Percentiles rank a stretch among this genome's conserved stretches.
Conservation (phyloP, 352 stramenopile genomes). For the Thraustotheca clavata region DNA sequence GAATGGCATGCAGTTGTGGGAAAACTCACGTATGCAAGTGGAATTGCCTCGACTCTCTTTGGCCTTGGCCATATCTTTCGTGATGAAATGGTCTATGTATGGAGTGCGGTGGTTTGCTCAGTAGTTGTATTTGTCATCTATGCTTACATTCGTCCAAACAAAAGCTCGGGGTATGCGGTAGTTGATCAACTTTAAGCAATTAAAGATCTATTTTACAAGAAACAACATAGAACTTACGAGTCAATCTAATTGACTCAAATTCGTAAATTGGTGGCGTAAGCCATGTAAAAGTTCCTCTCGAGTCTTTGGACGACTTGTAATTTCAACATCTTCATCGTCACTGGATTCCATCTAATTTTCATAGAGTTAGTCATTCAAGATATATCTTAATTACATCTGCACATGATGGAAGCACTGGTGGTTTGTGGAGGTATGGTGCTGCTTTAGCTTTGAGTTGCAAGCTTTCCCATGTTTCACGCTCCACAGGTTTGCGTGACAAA, state of each 20-base stretch:
- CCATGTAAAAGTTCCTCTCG: background rate
- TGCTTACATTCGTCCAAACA: conserved; percentile 2
- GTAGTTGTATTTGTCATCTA: conserved; percentile 15
- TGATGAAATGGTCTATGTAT: conserved; percentile 1
- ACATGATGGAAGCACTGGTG: conserved; percentile 39
- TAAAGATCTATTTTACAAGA: too few species aligned
- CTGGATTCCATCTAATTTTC: background rate
- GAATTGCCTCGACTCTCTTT: conserved; percentile 2
- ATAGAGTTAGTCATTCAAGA: too few species aligned
- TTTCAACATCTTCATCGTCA: conserved; percentile 2
- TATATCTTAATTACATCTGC: too few species aligned
- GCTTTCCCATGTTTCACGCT: conserved; percentile 50
- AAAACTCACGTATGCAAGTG: conserved; percentile 5
- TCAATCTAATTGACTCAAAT: conserved; percentile 16
- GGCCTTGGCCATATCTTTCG: conserved; percentile 10
- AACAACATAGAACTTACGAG: too few species aligned
- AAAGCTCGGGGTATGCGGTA: conserved; percentile 13
- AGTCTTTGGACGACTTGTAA: background rate
- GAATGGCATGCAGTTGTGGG: conserved; percentile 7
- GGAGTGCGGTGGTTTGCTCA: conserved; percentile 1
- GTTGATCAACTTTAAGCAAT: conserved; percentile 9
- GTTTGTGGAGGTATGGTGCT: conserved; percentile 38
- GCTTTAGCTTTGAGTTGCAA: conserved; percentile 44
- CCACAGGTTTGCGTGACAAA: conserved; percentile 23
- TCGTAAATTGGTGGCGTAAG: background rate